Base-by-base conservation (phyloP, 768 basidiomycete species). In the Vishniacozyma victoriae region DNA sequence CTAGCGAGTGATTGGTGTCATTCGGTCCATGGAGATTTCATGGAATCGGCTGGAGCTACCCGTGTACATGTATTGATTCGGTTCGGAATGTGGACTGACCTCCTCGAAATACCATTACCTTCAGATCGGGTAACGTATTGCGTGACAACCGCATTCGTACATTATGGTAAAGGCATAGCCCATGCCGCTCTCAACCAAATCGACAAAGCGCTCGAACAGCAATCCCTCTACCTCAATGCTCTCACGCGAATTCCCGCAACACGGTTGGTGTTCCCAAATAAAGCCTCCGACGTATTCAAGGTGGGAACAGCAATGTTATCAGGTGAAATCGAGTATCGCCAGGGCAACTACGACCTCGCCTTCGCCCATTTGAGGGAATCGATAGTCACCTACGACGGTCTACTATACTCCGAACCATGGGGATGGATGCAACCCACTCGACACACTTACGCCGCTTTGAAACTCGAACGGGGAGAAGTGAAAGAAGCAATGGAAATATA, bases 261-360 rank as follows among this genome's bases (percentile, higher is more conserved):
- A 3, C 39, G 57, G 3, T 33, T 61, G 41, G 46, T 50, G 15
- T 69, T 57, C 45, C 67, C 67, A 7, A 65, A 65, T 37, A 41
- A 36, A 7, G 43, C 46, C 20, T 20, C 31, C 15, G 41, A 55
- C 16, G 52, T 64, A 1, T 36, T 69, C 3, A 41, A 33, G 3
- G 52, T 69, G 15, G 67, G 56, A 4, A 55, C 48, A 16, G 50
- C 57, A 2, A 60, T 69, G 57, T 48, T 69, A 12, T 42, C 45
- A 2, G 67, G 67, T 1, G 67, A 69, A 40, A 48, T 69, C n/a
- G 61, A 60, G 29, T 69, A 69, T 51, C 52, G 67, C 2, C 50
- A 50, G 16, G 53, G 48, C 5, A 57, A 62, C 41, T 63, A 50
- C 48, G 48, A 54, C 13, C 13, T 40, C 16, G 67, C 67, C 1